Evolutionary conservation across 352 stramenopile species (phyloP).

Genomic region (Ophiocytium majus): DNA sequence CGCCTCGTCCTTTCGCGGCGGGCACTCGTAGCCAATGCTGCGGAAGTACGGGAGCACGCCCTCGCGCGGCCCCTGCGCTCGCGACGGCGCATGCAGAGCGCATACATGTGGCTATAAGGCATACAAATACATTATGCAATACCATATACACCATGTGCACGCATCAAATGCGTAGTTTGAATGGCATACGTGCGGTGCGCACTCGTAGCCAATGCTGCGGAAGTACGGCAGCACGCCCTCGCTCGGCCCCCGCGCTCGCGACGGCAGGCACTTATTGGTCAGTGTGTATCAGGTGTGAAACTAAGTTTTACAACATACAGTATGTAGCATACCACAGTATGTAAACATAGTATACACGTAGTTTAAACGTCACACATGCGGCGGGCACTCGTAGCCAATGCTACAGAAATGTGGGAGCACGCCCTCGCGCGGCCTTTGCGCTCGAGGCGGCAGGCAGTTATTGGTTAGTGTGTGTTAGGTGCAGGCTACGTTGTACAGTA

Average conservation of each 20-base stretch:
- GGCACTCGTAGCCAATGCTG: slow-evolving; percentile 60
- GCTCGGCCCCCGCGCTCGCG: slow-evolving; percentile 68
- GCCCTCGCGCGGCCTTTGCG: slow-evolving; percentile 67
- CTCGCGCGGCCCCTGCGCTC: slow-evolving; percentile 67
- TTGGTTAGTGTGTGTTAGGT: too few species aligned
- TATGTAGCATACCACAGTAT: too few species aligned
- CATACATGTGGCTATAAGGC: too few species aligned
- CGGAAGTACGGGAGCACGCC: slow-evolving; percentile 77
- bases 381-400: slow-evolving; percentile 59
- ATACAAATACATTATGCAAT: too few species aligned
- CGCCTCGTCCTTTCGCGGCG: slow-evolving; percentile 67
- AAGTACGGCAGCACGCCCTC: slow-evolving; percentile 77
- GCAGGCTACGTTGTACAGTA: too few species aligned
- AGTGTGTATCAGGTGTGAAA: too few species aligned
- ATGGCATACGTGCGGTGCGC: slow-evolving; percentile 63
- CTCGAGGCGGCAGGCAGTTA: too few species aligned
- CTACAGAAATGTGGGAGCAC: slow-evolving; percentile 76
- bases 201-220: slow-evolving; percentile 62
- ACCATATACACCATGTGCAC: too few species aligned
- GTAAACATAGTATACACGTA: slow-evolving; percentile 77
- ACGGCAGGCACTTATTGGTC: too few species aligned
- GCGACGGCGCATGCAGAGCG: too few species aligned
- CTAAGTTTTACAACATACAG: too few species aligned
- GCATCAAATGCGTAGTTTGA: slow-evolving; percentile 82
- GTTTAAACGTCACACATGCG: slow-evolving; percentile 72